A percentile compares a stretch with the other conserved stretches of the same genome.
phyloP scores from a whole-genome alignment of 345 rosid genomes.

The Pugionium dolabratum region DNA sequence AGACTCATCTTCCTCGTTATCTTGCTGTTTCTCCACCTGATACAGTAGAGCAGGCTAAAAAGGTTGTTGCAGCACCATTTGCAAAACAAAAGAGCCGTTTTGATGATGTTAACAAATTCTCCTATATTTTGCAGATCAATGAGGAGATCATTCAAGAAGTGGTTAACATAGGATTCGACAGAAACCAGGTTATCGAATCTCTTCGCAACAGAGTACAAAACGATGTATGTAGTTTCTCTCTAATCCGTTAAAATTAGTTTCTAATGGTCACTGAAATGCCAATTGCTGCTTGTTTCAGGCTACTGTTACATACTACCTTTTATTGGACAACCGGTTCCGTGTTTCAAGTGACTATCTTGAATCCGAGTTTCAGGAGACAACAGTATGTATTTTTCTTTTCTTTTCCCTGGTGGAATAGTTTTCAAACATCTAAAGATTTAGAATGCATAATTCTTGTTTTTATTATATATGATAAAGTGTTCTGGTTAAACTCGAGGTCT shows the following conservation, averaged over 20 bases:
- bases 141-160: slow-evolving; percentile 85
- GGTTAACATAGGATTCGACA: slow-evolving; percentile 71
- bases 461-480: background rate
- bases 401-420: background rate
- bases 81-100: background rate
- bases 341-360: slow-evolving; percentile 76
- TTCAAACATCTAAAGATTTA: background rate
- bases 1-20: slow-evolving; percentile 78
- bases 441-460: background rate
- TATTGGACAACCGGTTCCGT: slow-evolving; percentile 74
- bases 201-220: slow-evolving; percentile 75
- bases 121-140: slow-evolving; percentile 61
- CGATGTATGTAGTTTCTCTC: slow-evolving; percentile 52
- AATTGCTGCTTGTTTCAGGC: slow-evolving; percentile 57
- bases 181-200: slow-evolving; percentile 69
- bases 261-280: slow-evolving; percentile 23
- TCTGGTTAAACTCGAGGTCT: background rate
- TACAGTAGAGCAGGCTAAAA: slow-evolving; percentile 72
- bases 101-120: slow-evolving; percentile 7
- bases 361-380: slow-evolving; percentile 72
- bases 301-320: slow-evolving; percentile 87
- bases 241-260: slow-evolving; percentile 7
- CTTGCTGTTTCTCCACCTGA: slow-evolving; percentile 89
- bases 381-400: slow-evolving; percentile 48
- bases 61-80: slow-evolving; percentile 48